phyloP scores from a whole-genome alignment of 2,329 filamentous ascomycete genomes.

The Hirsutella rhossiliensis region DNA sequence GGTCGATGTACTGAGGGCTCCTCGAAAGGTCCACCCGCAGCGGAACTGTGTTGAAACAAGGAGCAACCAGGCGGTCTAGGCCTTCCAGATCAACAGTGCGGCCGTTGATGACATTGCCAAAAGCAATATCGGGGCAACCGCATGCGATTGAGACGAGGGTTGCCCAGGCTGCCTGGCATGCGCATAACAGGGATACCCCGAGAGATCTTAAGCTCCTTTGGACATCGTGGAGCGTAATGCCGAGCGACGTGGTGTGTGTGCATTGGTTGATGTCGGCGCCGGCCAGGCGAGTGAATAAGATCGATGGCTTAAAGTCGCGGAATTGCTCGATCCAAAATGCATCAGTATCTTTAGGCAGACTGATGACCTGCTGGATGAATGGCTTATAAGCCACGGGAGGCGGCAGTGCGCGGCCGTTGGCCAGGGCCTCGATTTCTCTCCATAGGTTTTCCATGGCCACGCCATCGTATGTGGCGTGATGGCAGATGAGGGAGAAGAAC shows the following conservation, averaged over 20 bases:
- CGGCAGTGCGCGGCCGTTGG: slow-evolving; percentile 33
- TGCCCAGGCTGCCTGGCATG: slow-evolving; percentile 65
- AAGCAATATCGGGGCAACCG: slow-evolving; percentile 56
- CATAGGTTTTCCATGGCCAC: slow-evolving; percentile 61
- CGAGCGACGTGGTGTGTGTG: slow-evolving; percentile 15
- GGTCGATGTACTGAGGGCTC: slow-evolving; percentile 36
- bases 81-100: slow-evolving; percentile 54
- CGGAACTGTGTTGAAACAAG: slow-evolving; percentile 86
- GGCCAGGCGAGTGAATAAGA: slow-evolving; percentile 12
- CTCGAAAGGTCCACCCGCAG: slow-evolving; percentile 44
- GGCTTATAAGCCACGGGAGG: slow-evolving; percentile 41
- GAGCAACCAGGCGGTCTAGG: slow-evolving; percentile 65
- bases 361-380: slow-evolving; percentile 51
- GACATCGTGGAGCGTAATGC: slow-evolving; percentile 29
- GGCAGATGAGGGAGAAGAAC: slow-evolving; percentile 42
- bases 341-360: slow-evolving; percentile 35
- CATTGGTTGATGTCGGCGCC: slow-evolving; percentile 14
- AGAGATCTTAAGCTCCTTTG: slow-evolving; percentile 37
- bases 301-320: slow-evolving; percentile 28
- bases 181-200: slow-evolving; percentile 49
- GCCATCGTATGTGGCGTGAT: slow-evolving; percentile 83
- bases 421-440: slow-evolving; percentile 53
- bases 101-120: slow-evolving; percentile 77
- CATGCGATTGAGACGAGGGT: slow-evolving; percentile 47
- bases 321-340: slow-evolving; percentile 56